Evolutionary conservation across 73 alveolate species (phyloP).

Genomic region (Breviolum minutum): DNA sequence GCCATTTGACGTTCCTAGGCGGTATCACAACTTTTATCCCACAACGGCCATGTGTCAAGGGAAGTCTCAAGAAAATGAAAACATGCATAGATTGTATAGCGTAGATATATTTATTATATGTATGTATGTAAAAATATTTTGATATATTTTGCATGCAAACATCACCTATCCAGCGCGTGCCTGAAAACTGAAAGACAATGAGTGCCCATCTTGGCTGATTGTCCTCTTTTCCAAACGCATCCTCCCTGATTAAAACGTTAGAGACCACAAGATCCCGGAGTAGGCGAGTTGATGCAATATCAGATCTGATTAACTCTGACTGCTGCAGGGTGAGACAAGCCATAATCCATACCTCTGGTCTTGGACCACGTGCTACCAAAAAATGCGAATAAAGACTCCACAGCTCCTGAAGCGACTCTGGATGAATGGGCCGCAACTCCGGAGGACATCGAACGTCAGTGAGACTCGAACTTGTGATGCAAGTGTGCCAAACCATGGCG

Average conservation of each 20-base stretch:
- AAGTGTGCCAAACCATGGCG: background rate
- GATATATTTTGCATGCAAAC: background rate
- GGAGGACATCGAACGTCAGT: background rate
- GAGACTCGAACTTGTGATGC: background rate
- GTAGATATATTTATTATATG: background rate
- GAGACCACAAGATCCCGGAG: background rate
- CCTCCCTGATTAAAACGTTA: background rate
- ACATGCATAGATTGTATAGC: background rate
- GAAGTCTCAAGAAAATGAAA: background rate
- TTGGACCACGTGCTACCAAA: too few relatives aligned
- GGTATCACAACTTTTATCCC: too few relatives aligned
- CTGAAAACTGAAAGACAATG: background rate
- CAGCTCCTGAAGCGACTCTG: too few relatives aligned
- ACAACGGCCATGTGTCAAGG: too few relatives aligned
- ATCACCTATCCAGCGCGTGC: too few relatives aligned
- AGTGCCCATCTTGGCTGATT: background rate
- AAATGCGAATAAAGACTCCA: too few relatives aligned
- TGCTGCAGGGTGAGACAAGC: too few relatives aligned
- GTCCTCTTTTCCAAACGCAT: background rate
- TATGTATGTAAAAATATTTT: background rate
- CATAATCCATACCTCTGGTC: too few relatives aligned
- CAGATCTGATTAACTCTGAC: too few relatives aligned
- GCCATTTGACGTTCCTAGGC: too few relatives aligned
- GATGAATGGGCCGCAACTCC: background rate
- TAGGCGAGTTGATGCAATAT: too few relatives aligned